Percentiles rank a stretch among this genome's conserved stretches.
These are phyloP conservation scores for Juglanconis sp. DNA, from an alignment of 2,329 filamentous ascomycete genomes.

Conservation along the genomic window DNA sequence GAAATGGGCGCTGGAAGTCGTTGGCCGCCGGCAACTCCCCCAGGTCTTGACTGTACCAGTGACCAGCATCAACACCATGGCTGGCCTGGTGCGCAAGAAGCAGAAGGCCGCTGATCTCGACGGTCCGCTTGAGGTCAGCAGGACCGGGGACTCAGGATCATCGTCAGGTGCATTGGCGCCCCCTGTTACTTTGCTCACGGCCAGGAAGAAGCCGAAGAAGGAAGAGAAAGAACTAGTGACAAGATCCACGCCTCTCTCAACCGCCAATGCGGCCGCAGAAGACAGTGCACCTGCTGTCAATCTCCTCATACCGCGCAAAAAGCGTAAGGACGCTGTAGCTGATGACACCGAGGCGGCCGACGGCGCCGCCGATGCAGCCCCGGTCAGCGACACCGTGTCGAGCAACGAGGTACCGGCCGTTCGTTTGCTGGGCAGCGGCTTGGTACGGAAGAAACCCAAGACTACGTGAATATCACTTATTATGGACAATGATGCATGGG, in stretches of 20 bases:
- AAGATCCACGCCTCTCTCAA: constrained; percentile 1
- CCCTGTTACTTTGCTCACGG: constrained; percentile 9
- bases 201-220: constrained; percentile 9
- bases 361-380: constrained; percentile 10
- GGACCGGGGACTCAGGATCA: not conserved
- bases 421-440: constrained; percentile 33
- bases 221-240: not conserved
- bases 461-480: not conserved
- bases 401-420: constrained; percentile 20
- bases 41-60: not conserved
- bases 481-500: not conserved
- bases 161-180: not conserved
- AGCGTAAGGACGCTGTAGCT: constrained; percentile 11
- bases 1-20: constrained; percentile 50
- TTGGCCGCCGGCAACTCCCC: constrained; percentile 31
- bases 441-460: constrained; percentile 45
- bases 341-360: constrained; percentile 13
- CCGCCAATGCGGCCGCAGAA: not conserved
- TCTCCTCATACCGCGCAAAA: constrained; percentile 14
- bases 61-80: constrained; percentile 42
- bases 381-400: not conserved
- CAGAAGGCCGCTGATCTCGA: constrained; percentile 37
- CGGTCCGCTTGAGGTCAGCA: constrained; percentile 18
- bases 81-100: constrained; percentile 42
- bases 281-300: not conserved